Base-by-base conservation (phyloP, 768 basidiomycete genomes). In the Omphalotus guepiniiformis region DNA sequence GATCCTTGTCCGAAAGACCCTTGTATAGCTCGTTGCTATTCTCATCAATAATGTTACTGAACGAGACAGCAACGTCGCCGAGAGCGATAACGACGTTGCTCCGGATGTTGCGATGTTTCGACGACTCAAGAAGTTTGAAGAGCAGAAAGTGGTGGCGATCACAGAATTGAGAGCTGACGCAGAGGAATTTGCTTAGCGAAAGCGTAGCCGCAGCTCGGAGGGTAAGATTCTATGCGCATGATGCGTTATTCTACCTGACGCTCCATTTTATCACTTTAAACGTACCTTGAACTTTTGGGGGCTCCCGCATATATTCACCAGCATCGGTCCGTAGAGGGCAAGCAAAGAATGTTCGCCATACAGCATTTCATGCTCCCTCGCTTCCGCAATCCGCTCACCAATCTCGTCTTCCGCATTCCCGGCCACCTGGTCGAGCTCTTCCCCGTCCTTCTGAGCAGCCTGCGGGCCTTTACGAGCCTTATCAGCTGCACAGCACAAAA, bases 371-470 rank as follows among this genome's bases (percentile, higher is more conserved):
- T 74, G 76, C 69, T 99, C 96, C 25, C 93, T 74, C 46, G 96
- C 79, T 2, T 70, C 78, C 2, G 86, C 83, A 30, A 99, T 88
- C 7, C 86, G 78, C 49, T 99, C 96, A 12, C 93, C 96, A 55
- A 97, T 95, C 58, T 99, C 96, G 60, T 99, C 96, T 63, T 99
- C 96, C 3, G 93, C 93, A 58, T 94, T 95, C 5, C 96, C 96
- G 6, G 88, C 93, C 8, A 98, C 95, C 57, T 95, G 93, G 54
- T 99, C 96, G 0, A 98, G 81, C 61, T 99, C 96, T 59, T 96
- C 93, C 13, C 69, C 74, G 30, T 81, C 79, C 50, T 82, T 89
- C 28, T 76, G 64, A 6, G 64, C 62, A 22, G 68, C 69, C 54
- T 65, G 63, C 21, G 64, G 58, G 27, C 64, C 69, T 19, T 64